phyloP scores from a whole-genome alignment of 345 rosid species.

The Eucalyptus sp. region DNA sequence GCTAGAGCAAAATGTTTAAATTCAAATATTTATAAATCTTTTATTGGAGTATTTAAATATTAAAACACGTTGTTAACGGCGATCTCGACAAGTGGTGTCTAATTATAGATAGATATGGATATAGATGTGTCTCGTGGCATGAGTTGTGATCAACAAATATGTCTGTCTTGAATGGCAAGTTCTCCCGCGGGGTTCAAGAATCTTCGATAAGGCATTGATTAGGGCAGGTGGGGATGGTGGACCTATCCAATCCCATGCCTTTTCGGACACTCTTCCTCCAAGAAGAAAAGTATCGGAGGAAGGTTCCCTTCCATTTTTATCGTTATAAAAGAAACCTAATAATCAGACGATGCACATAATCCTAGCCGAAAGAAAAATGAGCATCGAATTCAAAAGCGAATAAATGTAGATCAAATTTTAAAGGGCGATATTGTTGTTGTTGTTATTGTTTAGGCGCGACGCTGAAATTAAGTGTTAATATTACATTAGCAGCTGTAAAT shows the following conservation, averaged over 20 bases:
- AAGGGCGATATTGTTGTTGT: neutral
- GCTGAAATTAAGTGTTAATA: neutral
- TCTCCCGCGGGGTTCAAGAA: neutral
- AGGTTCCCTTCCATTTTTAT: neutral
- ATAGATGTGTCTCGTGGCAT: neutral
- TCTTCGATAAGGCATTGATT: neutral
- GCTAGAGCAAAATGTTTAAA: rapidly evolving
- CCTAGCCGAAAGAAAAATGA: neutral
- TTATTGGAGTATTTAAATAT: neutral
- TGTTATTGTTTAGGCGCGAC: neutral
- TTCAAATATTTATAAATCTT: neutral
- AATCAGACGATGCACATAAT: neutral
- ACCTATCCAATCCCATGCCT: neutral
- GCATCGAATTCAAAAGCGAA: neutral
- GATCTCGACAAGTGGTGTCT: neutral
- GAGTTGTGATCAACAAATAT: neutral
- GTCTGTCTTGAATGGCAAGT: neutral
- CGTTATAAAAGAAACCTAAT: neutral
- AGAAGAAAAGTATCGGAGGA: neutral
- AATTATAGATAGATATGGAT: neutral
- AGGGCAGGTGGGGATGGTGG: neutral
- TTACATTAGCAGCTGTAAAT: neutral
- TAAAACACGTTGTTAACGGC: neutral
- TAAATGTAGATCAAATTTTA: neutral
- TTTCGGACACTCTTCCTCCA: neutral